phyloP scores from a whole-genome alignment of 371 early-diverging fungal species.

The Mortierella sp. region DNA sequence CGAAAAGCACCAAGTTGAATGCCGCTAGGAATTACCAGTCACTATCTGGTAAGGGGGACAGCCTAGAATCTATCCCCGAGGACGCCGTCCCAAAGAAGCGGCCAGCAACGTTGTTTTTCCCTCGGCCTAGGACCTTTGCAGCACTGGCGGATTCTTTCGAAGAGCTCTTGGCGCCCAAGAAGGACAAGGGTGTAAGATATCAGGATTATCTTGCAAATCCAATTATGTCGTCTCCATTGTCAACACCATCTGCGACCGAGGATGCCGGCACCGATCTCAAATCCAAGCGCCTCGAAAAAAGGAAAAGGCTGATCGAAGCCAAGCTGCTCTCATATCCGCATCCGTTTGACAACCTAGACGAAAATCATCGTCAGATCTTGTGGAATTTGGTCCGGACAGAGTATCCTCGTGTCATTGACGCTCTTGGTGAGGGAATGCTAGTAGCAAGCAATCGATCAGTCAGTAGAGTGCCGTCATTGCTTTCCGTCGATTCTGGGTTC shows the following conservation, averaged over 20 bases:
- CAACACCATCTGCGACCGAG: not conserved
- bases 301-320: constrained; percentile 25
- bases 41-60: not conserved
- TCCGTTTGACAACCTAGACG: constrained; percentile 33
- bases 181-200: not conserved
- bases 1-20: not conserved
- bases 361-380: constrained; percentile 27
- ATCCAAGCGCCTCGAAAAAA: constrained; percentile 12
- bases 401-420: constrained; percentile 38
- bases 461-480: not conserved
- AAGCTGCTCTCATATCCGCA: constrained; percentile 35
- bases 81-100: not conserved
- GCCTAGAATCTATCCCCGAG: constrained; percentile 14
- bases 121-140: constrained; percentile 55
- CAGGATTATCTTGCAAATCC: constrained; percentile 9
- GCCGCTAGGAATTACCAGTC: not conserved
- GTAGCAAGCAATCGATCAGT: constrained; percentile 8
- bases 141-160: constrained; percentile 46
- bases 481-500: not conserved
- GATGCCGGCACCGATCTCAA: not conserved
- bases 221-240: not conserved
- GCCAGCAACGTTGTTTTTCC: constrained; percentile 24
- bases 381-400: constrained; percentile 33
- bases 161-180: constrained; percentile 29
- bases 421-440: constrained; percentile 40